A percentile compares a stretch with the other conserved stretches of the same genome.
Conservation (phyloP, 441 rosid genomes). For the Gossypium gossypioides region DNA sequence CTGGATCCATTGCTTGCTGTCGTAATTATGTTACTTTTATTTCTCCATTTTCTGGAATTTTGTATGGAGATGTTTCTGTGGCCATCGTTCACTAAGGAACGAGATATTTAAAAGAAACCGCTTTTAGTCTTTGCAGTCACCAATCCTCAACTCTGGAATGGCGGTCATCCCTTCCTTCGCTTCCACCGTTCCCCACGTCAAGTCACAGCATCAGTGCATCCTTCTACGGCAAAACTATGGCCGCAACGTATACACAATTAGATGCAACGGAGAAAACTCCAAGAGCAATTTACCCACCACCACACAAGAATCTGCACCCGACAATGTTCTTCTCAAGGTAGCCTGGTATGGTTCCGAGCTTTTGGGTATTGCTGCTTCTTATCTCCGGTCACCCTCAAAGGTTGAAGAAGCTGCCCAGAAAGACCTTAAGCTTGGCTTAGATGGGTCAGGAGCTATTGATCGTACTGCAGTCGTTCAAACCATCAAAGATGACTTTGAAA, state of each 20-base stretch:
- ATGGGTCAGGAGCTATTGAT: constrained; percentile 49
- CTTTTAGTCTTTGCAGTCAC: neutral
- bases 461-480: constrained; percentile 45
- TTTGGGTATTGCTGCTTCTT: constrained; percentile 78
- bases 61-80: neutral
- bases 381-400: constrained; percentile 40
- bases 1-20: neutral
- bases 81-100: neutral
- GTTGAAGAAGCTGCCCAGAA: constrained; percentile 16
- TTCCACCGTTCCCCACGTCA: constrained; percentile 24
- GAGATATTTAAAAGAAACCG: neutral
- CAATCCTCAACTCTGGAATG: constrained; percentile 19
- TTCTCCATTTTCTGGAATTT: neutral
- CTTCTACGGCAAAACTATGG: constrained; percentile 10
- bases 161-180: constrained; percentile 28
- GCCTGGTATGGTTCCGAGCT: constrained; percentile 96
- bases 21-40: too few species aligned
- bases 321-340: constrained; percentile 60
- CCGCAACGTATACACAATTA: constrained; percentile 22
- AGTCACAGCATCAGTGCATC: constrained; percentile 12
- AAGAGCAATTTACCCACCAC: constrained; percentile 26
- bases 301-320: constrained; percentile 30
- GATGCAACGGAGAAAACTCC: constrained; percentile 32
- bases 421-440: constrained; percentile 28
- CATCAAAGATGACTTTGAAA: constrained; percentile 60